Evolutionary conservation across 208 protist genomes (phyloP).

Genomic region (Porcisia hertigi): DNA sequence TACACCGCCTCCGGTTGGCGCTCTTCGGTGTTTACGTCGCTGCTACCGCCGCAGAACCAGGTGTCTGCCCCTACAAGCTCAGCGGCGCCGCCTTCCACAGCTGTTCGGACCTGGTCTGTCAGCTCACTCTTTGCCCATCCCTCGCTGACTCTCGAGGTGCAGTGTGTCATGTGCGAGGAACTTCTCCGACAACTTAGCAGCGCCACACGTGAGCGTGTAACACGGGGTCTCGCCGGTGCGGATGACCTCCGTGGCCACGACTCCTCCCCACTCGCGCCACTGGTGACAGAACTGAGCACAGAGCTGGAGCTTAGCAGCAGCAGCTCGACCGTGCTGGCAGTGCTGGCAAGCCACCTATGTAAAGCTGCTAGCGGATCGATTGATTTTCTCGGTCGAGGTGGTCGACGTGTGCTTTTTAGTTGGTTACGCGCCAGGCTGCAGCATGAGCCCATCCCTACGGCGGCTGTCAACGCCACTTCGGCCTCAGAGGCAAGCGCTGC

Average conservation of each 20-base stretch:
- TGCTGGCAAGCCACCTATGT: conserved; percentile 28
- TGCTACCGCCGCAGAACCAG: background rate
- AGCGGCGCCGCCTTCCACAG: background rate
- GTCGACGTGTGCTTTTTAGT: conserved; percentile 19
- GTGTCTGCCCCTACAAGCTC: background rate
- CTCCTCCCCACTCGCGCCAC: conserved; percentile 12
- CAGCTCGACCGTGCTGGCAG: conserved; percentile 23
- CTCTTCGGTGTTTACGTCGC: background rate
- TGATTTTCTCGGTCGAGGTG: conserved; percentile 21
- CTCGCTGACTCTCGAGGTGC: conserved; percentile 32
- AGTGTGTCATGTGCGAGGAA: conserved; percentile 36
- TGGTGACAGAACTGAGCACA: conserved; percentile 15
- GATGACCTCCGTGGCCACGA: background rate
- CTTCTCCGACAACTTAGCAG: conserved; percentile 26
- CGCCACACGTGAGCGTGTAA: background rate
- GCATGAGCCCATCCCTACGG: conserved; percentile 16
- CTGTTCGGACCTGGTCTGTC: conserved; percentile 23
- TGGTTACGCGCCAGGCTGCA: conserved; percentile 34
- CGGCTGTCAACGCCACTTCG: background rate
- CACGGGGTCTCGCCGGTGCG: background rate
- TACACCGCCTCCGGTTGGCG: conserved; percentile 2
- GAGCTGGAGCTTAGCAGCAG: conserved; percentile 34
- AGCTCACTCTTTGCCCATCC: conserved; percentile 23
- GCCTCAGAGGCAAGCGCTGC: background rate
- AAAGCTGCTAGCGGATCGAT: conserved; percentile 30